Evolutionary conservation across 1,284 basidiomycete genomes (phyloP).

Genomic region (Wolfiporia cocos): DNA sequence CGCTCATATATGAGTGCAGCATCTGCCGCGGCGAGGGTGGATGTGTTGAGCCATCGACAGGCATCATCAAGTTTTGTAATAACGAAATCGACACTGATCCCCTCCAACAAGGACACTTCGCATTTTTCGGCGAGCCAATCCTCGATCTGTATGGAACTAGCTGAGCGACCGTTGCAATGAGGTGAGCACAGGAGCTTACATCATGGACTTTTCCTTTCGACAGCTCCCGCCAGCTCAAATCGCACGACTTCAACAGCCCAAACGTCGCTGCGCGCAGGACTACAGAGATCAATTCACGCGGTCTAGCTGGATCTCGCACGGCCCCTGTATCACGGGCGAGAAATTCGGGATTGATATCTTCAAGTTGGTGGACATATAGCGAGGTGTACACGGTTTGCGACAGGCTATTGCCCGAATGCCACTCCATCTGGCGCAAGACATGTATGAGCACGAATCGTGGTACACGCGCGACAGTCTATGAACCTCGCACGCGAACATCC

Average conservation of each 20-base stretch:
- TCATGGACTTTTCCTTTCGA: conserved; percentile 69
- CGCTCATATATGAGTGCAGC: conserved; percentile 40
- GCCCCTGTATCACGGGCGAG: conserved; percentile 27
- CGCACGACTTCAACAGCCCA: conserved; percentile 79
- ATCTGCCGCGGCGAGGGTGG: conserved; percentile 19
- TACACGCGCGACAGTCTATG: conserved; percentile 19
- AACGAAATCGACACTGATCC: conserved; percentile 54
- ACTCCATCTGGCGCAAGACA: conserved; percentile 60
- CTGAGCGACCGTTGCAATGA: conserved; percentile 6
- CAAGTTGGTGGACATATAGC: conserved; percentile 69
- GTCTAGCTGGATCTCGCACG: conserved; percentile 34
- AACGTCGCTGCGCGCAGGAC: conserved; percentile 70
- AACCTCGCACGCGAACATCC: conserved; percentile 78
- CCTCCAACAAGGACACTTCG: conserved; percentile 74
- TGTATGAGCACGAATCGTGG: conserved; percentile 13
- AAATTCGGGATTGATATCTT: conserved; percentile 54
- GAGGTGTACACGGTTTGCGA: conserved; percentile 84
- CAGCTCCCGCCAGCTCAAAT: conserved; percentile 79
- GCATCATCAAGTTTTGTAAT: conserved; percentile 57
- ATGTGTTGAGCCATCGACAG: conserved; percentile 36
- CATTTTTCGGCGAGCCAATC: conserved; percentile 88
- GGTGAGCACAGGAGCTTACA: conserved; percentile 36
- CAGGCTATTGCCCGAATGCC: conserved; percentile 81
- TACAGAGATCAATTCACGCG: conserved; percentile 54
- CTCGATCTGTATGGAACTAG: conserved; percentile 52